Base-by-base conservation (phyloP, 306 rosid species). In the Astragalus glycyphyllos region DNA sequence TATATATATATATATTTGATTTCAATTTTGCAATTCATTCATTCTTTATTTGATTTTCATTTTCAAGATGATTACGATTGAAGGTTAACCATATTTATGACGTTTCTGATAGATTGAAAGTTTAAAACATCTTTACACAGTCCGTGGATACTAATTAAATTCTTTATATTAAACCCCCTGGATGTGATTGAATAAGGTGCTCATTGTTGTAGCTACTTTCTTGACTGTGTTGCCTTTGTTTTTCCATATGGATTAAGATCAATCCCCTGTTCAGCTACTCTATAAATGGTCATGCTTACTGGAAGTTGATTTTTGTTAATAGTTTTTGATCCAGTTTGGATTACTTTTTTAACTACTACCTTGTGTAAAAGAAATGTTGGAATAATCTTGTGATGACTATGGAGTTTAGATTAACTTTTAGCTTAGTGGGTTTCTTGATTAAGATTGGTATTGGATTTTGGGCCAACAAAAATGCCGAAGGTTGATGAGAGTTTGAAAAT, bases 151-250 rank as follows among this genome's bases (percentile, higher is more conserved):
- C n/a, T n/a, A n/a, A n/a, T n/a, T n/a, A n/a, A n/a, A n/a, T n/a
- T n/a, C n/a, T n/a, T n/a, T n/a, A n/a, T n/a, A n/a, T n/a, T n/a
- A n/a, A n/a, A n/a, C 23, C 20, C 13, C 26, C 13, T 6, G 13
- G 35, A 1, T 58, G 46, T 34, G 46, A 15, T 58, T 58, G 65
- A 14, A 15, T 58, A 58, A 58, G n/a, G 7, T 60, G 31, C 46
- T 15, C 0, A 60, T 41, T 0, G 7, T 14, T n/a, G 13, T 15
- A 14, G 38, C 15, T 10, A 15, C 37, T 37, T 38, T 8, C 14
- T 8, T 10, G 14, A 10, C 35, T 8, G 31, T 15, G 47, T 15
- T 60, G 31, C 32, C 31, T 15, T 60, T 38, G 1, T 37, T 26
- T 34, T 6, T 7, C 20, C 7, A 4, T 12, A 34, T 58, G 23